Evolutionary conservation across 2,329 filamentous ascomycete species (phyloP).

Genomic region (Penicillium corylophilum): DNA sequence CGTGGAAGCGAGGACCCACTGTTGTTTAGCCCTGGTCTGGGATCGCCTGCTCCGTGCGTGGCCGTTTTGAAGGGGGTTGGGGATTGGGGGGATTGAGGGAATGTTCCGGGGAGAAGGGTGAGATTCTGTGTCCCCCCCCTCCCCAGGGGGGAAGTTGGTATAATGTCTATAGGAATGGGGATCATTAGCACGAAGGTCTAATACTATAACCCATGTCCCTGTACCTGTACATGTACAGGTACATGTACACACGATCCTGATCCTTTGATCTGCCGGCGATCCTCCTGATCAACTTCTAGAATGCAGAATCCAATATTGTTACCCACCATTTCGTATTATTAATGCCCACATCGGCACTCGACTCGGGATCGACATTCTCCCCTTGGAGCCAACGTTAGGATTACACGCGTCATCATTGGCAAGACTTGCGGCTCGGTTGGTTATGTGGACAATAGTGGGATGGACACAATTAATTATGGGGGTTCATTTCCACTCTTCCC

Average conservation of each 20-base stretch:
- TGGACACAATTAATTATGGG: background rate
- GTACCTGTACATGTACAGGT: no score
- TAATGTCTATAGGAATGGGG: background rate
- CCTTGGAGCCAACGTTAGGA: background rate
- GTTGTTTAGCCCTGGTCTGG: constrained; percentile 12
- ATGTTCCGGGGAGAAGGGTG: no score
- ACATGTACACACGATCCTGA: no score
- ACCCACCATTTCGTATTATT: background rate
- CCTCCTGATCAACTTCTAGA: constrained; percentile 12
- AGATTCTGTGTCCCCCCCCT: background rate
- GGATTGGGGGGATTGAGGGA: background rate
- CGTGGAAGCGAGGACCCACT: constrained; percentile 28
- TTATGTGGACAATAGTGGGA: background rate
- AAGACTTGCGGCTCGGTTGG: background rate
- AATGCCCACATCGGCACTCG: constrained; percentile 12
- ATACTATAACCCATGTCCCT: no score
- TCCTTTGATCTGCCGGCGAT: constrained; percentile 5
- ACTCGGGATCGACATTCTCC: constrained; percentile 15
- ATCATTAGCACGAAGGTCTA: background rate
- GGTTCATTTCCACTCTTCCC: constrained; percentile 15
- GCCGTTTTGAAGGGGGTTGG: background rate
- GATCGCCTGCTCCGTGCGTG: constrained; percentile 24
- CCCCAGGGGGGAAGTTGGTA: background rate
- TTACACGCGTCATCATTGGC: constrained; percentile 13
- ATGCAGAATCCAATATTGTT: background rate